Base-by-base conservation (phyloP, 371 early-diverging fungal species). In the Rhizopus delemar region DNA sequence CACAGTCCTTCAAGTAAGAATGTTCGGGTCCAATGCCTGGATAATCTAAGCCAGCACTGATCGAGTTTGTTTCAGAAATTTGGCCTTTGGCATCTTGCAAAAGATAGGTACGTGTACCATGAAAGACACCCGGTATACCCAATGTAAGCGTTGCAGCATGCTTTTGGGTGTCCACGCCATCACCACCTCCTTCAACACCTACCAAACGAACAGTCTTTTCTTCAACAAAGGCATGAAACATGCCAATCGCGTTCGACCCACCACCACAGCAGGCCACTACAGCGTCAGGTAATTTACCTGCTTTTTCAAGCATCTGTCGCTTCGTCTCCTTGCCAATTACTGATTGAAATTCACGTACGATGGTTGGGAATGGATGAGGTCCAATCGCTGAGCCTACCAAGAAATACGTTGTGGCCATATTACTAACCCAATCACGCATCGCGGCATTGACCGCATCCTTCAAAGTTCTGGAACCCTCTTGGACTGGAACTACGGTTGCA, bases 381-480 rank as follows among this genome's bases (percentile, higher is more conserved):
- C 98, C 94, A 59, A 96, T 96, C 28, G 97, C 97, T 2, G 95
- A 95, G 43, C 99, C 97, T 51, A 98, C 93, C 54, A 98, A 69
- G 72, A 97, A 97, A 68, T 98, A 96, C 0, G 99, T 98, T 54
- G 84, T 91, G 8, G 75, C 58, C 36, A 96, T 95, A 66, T 96
- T 98, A 52, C 97, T 89, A 50, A 96, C 96, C 97, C 96, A 96
- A 76, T 98, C 97, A 60, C 98, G 88, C 95, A 97, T 92, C 16
- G 97, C 98, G 74, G 95, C 97, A 71, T 98, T 98, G 73, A 97
- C 90, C 38, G 98, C 97, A 81, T 97, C 98, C 81, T 97, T 98
- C 60, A 97, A 86, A 3, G 97, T 97, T 65, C 80, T 77, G 53
- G 92, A 83, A 6, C 91, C 91, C 15, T 87, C 85, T 35, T 69